phyloP scores from a whole-genome alignment of 2,329 filamentous ascomycete genomes.

The Diaporthe citri region DNA sequence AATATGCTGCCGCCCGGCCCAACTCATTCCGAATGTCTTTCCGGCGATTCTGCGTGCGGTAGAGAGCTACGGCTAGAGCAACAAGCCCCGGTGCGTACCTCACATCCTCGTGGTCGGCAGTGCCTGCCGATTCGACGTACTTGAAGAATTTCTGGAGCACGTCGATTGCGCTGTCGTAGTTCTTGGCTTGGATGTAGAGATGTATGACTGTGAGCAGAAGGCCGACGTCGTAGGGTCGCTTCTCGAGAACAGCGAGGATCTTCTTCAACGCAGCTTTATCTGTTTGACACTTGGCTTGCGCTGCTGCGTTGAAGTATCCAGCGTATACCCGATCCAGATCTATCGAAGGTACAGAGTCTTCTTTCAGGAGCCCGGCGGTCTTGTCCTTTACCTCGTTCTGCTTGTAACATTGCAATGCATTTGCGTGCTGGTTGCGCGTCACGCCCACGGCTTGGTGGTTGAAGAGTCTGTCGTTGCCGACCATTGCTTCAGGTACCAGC shows the following conservation, averaged over 20 bases:
- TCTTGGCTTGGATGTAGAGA: slow-evolving; percentile 79
- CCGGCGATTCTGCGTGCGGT: slow-evolving; percentile 80
- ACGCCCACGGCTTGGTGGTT: slow-evolving; percentile 75
- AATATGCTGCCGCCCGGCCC: slow-evolving; percentile 83
- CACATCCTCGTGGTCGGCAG: slow-evolving; percentile 71
- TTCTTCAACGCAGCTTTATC: slow-evolving; percentile 78
- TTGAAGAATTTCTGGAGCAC: slow-evolving; percentile 82
- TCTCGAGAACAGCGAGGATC: slow-evolving; percentile 77
- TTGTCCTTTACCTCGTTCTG: slow-evolving; percentile 69
- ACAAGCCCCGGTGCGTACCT: slow-evolving; percentile 89
- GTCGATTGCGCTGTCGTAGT: slow-evolving; percentile 79
- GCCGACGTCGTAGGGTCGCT: slow-evolving; percentile 83
- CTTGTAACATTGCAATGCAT: slow-evolving; percentile 77
- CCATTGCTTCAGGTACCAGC: slow-evolving; percentile 63
- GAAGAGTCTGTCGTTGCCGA: slow-evolving; percentile 75
- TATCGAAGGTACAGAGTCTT: slow-evolving; percentile 45
- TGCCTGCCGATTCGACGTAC: slow-evolving; percentile 73
- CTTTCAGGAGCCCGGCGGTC: slow-evolving; percentile 58
- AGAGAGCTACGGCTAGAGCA: slow-evolving; percentile 82
- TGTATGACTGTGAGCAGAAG: slow-evolving; percentile 84
- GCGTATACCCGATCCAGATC: slow-evolving; percentile 48
- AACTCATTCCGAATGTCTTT: slow-evolving; percentile 79
- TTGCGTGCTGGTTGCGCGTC: slow-evolving; percentile 71
- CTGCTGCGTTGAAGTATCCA: slow-evolving; percentile 76
- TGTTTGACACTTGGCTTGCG: slow-evolving; percentile 72